These are phyloP conservation scores for Phoma sp. DNA, from an alignment of 2,329 filamentous ascomycete species.

Conservation along the genomic window DNA sequence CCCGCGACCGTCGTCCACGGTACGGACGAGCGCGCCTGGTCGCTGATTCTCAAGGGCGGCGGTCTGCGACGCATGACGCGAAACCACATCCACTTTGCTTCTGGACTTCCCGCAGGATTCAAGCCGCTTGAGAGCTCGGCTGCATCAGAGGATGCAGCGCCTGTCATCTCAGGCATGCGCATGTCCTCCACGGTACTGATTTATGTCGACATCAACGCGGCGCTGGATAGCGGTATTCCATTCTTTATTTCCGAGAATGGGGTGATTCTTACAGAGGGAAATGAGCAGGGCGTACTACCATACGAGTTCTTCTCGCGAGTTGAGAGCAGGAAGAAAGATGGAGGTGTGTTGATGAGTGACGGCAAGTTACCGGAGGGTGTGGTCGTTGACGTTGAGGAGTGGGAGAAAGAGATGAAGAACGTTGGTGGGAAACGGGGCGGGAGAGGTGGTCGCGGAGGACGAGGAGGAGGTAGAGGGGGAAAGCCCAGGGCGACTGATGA, in stretches of 20 bases:
- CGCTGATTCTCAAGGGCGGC: slow-evolving; percentile 73
- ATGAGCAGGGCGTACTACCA: slow-evolving; percentile 52
- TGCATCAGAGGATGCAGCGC: slow-evolving; percentile 31
- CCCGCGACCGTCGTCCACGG: slow-evolving; percentile 80
- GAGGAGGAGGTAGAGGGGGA: slow-evolving; percentile 23
- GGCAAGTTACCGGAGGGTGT: slow-evolving; percentile 62
- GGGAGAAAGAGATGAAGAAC: slow-evolving; percentile 41
- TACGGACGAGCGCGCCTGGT: slow-evolving; percentile 84
- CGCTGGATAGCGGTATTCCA: slow-evolving; percentile 64
- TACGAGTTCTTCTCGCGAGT: slow-evolving; percentile 72
- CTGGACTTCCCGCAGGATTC: slow-evolving; percentile 66
- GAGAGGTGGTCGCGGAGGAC: slow-evolving; percentile 28
- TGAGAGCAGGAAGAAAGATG: slow-evolving; percentile 63
- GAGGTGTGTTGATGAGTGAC: slow-evolving; percentile 72
- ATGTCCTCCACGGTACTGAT: slow-evolving; percentile 66
- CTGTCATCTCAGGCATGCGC: slow-evolving; percentile 81
- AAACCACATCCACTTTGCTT: slow-evolving; percentile 89
- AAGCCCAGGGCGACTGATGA: slow-evolving; percentile 35
- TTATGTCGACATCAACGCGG: slow-evolving; percentile 73
- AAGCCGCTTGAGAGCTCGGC: slow-evolving; percentile 27
- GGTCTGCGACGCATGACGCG: slow-evolving; percentile 81
- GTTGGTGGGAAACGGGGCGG: slow-evolving; percentile 29
- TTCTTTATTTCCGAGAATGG: slow-evolving; percentile 71
- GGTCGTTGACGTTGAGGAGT: slow-evolving; percentile 44
- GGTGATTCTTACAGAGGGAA: slow-evolving; percentile 54